Base-by-base conservation (phyloP, 805 yeast species). In the Phaffomyces antillensis region DNA sequence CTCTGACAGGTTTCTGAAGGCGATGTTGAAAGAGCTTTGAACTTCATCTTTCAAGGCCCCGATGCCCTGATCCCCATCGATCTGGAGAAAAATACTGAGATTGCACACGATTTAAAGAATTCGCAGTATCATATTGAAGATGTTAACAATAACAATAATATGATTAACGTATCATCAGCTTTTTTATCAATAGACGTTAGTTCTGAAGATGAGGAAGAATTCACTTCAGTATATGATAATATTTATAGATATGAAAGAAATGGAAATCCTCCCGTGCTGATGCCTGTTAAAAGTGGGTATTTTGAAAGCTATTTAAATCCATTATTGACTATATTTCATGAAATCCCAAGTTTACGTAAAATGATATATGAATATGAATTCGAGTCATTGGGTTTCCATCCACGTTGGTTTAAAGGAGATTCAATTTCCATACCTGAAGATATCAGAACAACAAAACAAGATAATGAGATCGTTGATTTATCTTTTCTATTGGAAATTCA, bases 221-320 rank as follows among this genome's bases (percentile, higher is more conserved):
- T 31, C 28, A 40, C 44, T 18, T 46, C 53, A 2, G 58, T 68
- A 11, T 69, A 56, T 42, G 61, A 61, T 11, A 72, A 69, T 45
- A 46, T 61, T 11, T 37, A 58, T 3, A 59, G 58, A 39, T 59
- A 57, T 39, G 30, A 48, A 26, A 57, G 64, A 16, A 45, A 42
- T 1, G 51, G 48, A 0, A 51, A 31, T 6, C 69, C 70, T 1
- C 58, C 68, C 0, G 60, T 69, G 3, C 44, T 71, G 15, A 51
- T 71, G 39, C 73, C 75, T 1, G 48, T 54, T 8, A 52, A 55
- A 23, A 48, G 58, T 9, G 67, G 60, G 3, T 46, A 57, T 6
- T 52, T 64, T 35, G 76, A 70, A 48, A 65, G 68, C 18, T 66
- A 68, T 48, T 56, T 72, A 52, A 70, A 71, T 4, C 70, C 77